Evolutionary conservation across 257 asterid genomes (phyloP), one percentile per base, ranked within the genome.

Genomic region (Perilla frutescens): DNA sequence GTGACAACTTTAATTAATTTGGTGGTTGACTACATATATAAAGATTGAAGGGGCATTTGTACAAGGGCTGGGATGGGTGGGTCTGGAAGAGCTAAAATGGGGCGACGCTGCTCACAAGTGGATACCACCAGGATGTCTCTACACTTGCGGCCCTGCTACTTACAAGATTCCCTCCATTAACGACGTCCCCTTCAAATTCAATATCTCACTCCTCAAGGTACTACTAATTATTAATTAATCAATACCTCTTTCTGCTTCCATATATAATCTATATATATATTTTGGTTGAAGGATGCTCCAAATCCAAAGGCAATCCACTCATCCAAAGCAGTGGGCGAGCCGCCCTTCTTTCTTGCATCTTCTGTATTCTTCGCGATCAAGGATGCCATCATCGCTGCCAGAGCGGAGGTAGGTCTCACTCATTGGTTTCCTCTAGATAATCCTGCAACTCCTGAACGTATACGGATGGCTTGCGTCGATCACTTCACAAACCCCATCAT

Each of bases 1-100:
- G 62, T 71, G 47, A 31, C 62, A 20, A 40, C 58, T n/a, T n/a
- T n/a, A n/a, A n/a, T n/a, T n/a, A n/a, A n/a, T n/a, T n/a, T 12
- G 11, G 7, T 62, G 53, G 58, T 62, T 59, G 4, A 29, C 34
- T 77, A 58, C 89, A 93, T 20, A 20, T 20, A 20, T 20, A 20
- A 20, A 20, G 97, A 88, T 94, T 55, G 98, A 94, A 86, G 97
- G 98, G 62, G 98, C 96, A 56, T 91, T 94, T 76, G 57, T 94
- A 51, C 98, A 94, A 85, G 98, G 97, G 15, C 87, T 94, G 26
- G 98, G 98, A 73, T 94, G 98, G 98, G 91, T 85, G 20, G 96
- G 97, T 48, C 77, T 94, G 56, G 98, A 94, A 80, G 98, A 94
- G 82, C 84, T 94, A 67, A 94, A 94, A 81, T 91, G 98, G 98